A percentile compares a stretch with the other conserved stretches of the same genome.
These are phyloP conservation scores for Gnomoniopsis sp. DNA, from an alignment of 2,329 filamentous ascomycete genomes.

Conservation along the genomic window DNA sequence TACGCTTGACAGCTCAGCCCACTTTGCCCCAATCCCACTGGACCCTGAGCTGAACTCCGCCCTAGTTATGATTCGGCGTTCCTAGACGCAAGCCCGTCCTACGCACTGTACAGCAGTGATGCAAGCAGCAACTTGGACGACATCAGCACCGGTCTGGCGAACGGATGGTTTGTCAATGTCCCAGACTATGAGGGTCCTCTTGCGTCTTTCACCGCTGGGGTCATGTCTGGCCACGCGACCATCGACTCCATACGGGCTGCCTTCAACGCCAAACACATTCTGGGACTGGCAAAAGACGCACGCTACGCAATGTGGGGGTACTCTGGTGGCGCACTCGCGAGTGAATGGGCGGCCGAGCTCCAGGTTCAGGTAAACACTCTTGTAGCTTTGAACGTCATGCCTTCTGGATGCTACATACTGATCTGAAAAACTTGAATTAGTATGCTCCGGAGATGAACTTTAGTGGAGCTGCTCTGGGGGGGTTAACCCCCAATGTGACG, in stretches of 20 bases:
- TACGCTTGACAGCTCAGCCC: conserved; percentile 19
- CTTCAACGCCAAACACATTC: conserved; percentile 20
- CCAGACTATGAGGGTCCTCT: conserved; percentile 45
- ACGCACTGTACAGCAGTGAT: conserved; percentile 25
- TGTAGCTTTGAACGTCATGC: no score
- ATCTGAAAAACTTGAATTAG: no score
- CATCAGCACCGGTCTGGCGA: conserved; percentile 30
- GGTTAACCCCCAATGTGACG: conserved; percentile 38
- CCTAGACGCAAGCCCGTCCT: conserved; percentile 35
- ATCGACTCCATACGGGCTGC: conserved; percentile 44
- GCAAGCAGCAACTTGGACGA: conserved; percentile 22
- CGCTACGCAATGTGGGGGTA: conserved; percentile 49
- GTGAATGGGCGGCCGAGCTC: conserved; percentile 50
- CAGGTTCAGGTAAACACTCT: conserved; percentile 29
- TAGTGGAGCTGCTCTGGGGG: conserved; percentile 46
- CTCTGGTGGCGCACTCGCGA: conserved; percentile 50
- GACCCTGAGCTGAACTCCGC: background rate
- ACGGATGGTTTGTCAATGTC: conserved; percentile 40
- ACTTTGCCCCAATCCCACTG: background rate
- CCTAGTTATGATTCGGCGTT: conserved; percentile 30
- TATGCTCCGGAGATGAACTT: conserved; percentile 53
- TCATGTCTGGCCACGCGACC: conserved; percentile 40
- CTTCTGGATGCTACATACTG: no score
- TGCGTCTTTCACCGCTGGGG: conserved; percentile 41
- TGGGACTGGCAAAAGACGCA: conserved; percentile 24